Evolutionary conservation across 306 rosid species (phyloP).

Genomic region (Malus sylvestris): DNA sequence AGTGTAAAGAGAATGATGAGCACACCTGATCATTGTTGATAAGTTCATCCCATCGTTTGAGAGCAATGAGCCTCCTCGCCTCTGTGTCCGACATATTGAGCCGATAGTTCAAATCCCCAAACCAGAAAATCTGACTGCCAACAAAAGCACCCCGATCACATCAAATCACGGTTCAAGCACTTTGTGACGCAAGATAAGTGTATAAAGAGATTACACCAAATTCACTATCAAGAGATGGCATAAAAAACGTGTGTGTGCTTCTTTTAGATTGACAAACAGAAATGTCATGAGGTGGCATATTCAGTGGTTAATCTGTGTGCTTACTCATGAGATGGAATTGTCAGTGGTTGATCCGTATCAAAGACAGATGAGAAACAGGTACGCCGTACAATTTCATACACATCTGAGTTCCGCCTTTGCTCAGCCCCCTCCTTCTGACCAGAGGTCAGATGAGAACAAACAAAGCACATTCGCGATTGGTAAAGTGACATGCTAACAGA

Average conservation of each 20-base stretch:
- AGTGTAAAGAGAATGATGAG: not conserved
- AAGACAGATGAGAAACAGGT: slow-evolving; percentile 72
- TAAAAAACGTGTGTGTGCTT: not conserved
- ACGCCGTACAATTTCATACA: slow-evolving; percentile 69
- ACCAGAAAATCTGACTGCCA: slow-evolving; percentile 89
- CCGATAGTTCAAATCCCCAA: slow-evolving; percentile 94
- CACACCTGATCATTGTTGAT: slow-evolving; percentile 77
- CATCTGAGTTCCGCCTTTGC: slow-evolving; percentile 77
- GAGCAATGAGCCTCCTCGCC: slow-evolving; percentile 53
- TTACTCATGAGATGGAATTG: slow-evolving; percentile 90
- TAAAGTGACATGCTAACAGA: slow-evolving; percentile 88
- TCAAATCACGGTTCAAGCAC: slow-evolving; percentile 12
- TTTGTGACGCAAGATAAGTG: no score
- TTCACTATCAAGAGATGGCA: not conserved
- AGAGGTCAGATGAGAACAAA: slow-evolving; percentile 92
- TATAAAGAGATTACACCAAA: no score
- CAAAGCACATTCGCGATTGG: slow-evolving; percentile 86
- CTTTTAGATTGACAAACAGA: no score
- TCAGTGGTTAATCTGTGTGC: slow-evolving; percentile 16
- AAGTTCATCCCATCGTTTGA: slow-evolving; percentile 71
- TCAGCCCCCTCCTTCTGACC: slow-evolving; percentile 90
- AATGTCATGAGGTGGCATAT: no score
- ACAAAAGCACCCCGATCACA: slow-evolving; percentile 14
- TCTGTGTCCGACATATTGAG: slow-evolving; percentile 59
- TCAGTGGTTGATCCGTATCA: slow-evolving; percentile 67